Evolutionary conservation across 2,329 filamentous ascomycete species (phyloP), one percentile per base, ranked within the genome.

Genomic region (Tolypocladium pustulatum): DNA sequence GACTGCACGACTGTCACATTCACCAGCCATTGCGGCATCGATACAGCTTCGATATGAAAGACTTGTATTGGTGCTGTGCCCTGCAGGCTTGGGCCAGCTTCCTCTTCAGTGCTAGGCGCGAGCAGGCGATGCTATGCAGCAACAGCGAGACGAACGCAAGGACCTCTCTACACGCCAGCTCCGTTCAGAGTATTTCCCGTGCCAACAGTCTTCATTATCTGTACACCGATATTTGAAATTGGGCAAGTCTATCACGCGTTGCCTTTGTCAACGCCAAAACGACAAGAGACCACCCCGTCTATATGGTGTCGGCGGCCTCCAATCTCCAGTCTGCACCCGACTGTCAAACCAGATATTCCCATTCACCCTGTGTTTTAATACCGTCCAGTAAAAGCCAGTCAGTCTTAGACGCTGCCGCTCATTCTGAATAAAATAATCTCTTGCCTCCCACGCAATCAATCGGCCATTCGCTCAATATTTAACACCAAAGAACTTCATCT

Each of bases 401-500:
- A 30, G 10, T 8, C 8, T 49, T 30, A 17, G 25, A 8, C 43
- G 15, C 25, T 49, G 30, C 2, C 17, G 27, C 49, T 32, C 27
- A 52, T n/a, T 4, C n/a, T 17, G 5, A 32, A 7, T 13, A 8
- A 30, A 32, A 32, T 34, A 8, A 9, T 30, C 22, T 10, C 10
- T 9, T 13, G 13, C 20, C 30, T 7, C 17, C 3, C 30, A 36
- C 10, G 20, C 5, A 13, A 34, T n/a, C 10, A 36, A n/a, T 15
- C 30, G 22, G 4, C 13, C 30, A 25, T 20, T 55, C 22, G 17
- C 34, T 63, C 57, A 68, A 53, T 67, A 65, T 55, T 63, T 25
- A 17, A 66, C 63, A 22, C 60, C 56, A 38, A 68, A 69, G 53
- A 69, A 63, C 55, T 71, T 69, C 62, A 65, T 66, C 56, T 68